A percentile compares a stretch with the other conserved stretches of the same genome.
Evolutionary conservation across 768 basidiomycete species (phyloP).

Genomic region (Neoboletus brunneissimus): DNA sequence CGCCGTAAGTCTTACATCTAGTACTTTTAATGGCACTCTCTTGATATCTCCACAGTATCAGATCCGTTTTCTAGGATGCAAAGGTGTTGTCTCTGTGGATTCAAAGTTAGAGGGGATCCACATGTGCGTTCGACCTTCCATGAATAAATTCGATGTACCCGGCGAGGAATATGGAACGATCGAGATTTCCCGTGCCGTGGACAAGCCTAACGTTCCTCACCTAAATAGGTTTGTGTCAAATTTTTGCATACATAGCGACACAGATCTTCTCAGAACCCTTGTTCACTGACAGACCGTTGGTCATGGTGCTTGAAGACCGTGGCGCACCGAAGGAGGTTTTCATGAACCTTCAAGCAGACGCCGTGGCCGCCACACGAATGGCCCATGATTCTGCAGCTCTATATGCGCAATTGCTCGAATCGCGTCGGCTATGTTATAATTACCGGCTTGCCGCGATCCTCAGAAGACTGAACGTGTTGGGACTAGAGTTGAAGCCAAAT

Average conservation of each 20-base stretch:
- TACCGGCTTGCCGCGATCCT: conserved; percentile 55
- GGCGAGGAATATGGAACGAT: conserved; percentile 52
- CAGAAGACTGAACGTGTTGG: conserved; percentile 44
- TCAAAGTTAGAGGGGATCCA: conserved; percentile 47
- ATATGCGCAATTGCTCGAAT: conserved; percentile 48
- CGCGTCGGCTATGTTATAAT: conserved; percentile 42
- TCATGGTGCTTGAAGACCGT: conserved; percentile 78
- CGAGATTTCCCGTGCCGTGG: conserved; percentile 69
- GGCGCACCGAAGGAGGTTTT: conserved; percentile 61
- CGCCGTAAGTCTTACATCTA: conserved; percentile 46
- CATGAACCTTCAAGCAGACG: conserved; percentile 55
- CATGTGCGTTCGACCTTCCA: conserved; percentile 69
- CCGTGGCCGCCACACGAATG: conserved; percentile 54
- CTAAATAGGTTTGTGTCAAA: conserved; percentile 67
- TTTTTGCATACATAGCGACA: neutral
- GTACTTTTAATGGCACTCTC: neutral
- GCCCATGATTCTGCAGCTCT: conserved; percentile 55
- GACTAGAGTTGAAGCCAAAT: conserved; percentile 45
- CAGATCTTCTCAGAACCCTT: neutral
- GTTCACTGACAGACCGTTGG: conserved; percentile 50
- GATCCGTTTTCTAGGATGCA: conserved; percentile 81
- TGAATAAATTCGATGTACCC: conserved; percentile 69
- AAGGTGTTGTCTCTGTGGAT: conserved; percentile 78
- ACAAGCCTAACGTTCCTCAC: conserved; percentile 57
- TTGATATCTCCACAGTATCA: conserved; percentile 49